Evolutionary conservation across 805 yeast species (phyloP).

Genomic region (Hanseniaspora nectarophila): DNA sequence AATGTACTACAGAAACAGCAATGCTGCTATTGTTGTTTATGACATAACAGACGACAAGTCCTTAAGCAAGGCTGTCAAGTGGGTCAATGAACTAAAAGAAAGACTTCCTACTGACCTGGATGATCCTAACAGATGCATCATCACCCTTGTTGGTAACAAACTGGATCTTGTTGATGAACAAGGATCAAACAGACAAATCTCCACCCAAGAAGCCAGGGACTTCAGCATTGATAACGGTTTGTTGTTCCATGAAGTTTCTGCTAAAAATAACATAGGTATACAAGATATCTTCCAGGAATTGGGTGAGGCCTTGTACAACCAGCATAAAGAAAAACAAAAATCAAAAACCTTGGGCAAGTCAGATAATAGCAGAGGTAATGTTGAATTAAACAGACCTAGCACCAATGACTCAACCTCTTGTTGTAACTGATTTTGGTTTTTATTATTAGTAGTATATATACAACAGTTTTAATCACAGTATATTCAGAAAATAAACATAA

Average conservation of each 20-base stretch:
- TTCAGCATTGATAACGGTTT: conserved; percentile 45
- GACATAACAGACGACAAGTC: conserved; percentile 66
- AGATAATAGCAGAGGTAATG: conserved; percentile 18
- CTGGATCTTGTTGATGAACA: conserved; percentile 38
- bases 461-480: too few relatives aligned
- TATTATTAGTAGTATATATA: too few relatives aligned
- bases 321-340: conserved; percentile 20
- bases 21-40: conserved; percentile 77
- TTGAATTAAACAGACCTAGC: conserved; percentile 35
- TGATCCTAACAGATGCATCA: conserved; percentile 48
- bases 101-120: conserved; percentile 42
- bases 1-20: conserved; percentile 69
- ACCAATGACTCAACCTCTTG: conserved; percentile 34
- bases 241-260: conserved; percentile 44
- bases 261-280: conserved; percentile 45
- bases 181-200: conserved; percentile 30
- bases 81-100: conserved; percentile 84
- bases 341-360: conserved; percentile 15
- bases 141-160: conserved; percentile 83
- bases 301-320: conserved; percentile 35
- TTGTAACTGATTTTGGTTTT: conserved; percentile 23
- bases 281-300: conserved; percentile 38
- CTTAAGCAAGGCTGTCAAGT: conserved; percentile 64
- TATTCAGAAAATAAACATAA: too few relatives aligned
- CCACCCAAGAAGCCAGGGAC: conserved; percentile 36